Base-by-base conservation (phyloP, 192 early-diverging fungal species). In the Umbelopsis sp. region DNA sequence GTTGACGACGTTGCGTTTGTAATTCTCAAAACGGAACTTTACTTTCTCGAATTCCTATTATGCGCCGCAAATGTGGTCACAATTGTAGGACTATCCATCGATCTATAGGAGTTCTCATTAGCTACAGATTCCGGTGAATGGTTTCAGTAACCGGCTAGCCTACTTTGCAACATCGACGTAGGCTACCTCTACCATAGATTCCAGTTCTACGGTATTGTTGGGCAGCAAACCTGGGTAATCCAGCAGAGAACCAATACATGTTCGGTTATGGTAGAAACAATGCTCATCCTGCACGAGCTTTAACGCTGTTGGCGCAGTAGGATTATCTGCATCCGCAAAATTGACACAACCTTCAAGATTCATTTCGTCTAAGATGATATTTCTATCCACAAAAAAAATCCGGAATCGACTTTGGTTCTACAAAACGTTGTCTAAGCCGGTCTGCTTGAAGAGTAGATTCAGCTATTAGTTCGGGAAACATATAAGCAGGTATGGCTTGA, bases 211-310 rank as follows among this genome's bases (percentile, higher is more conserved):
- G 9, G 34, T 49, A 16, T n/a, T 52, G n/a, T 17, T n/a, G 3
- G 68, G 68, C 49, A 70, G 25, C 24, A 21, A 47, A 17, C 68
- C 68, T 1, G 68, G 68, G 4, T 70, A 70, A 31, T 70, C 68
- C 26, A 70, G n/a, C 2, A 38, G 3, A 10, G 9, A 32, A 24
- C 68, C 16, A 70, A 32, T 38, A 7, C 7, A 1, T 25, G 4
- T 24, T 70, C 68, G 4, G 47, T 32, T 6, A 70, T 26, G 14
- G n/a, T 3, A 22, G 6, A 22, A 21, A n/a, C 31, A 50, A 3
- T n/a, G 26, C 29, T 70, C 24, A 5, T 70, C 68, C 25, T 53
- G 20, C 21, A 70, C 11, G 0, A 70, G 12, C 25, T 14, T 32
- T 12, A 29, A 9, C 17, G n/a, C 14, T 12, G 5, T 20, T 12